A percentile compares a stretch with the other conserved stretches of the same genome.
These are phyloP conservation scores for Vigna mungo DNA, from an alignment of 306 rosid genomes.

Conservation along the genomic window DNA sequence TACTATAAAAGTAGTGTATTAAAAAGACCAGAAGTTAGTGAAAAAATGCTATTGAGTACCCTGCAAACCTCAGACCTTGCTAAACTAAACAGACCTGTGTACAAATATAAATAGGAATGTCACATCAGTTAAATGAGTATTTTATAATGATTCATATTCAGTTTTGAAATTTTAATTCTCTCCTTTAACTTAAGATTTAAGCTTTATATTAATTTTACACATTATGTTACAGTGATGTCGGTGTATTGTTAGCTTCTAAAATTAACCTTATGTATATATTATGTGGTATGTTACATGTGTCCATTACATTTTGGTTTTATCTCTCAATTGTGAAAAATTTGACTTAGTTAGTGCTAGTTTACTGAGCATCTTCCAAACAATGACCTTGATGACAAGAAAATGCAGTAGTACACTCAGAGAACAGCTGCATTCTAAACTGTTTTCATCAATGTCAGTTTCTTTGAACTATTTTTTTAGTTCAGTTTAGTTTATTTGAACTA, in stretches of 20 bases:
- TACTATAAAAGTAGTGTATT: not conserved
- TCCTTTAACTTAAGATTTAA: not conserved
- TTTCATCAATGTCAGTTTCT: too few species aligned
- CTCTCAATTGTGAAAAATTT: too few species aligned
- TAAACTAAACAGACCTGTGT: not conserved
- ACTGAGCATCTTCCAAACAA: too few species aligned
- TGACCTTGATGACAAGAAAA: slow-evolving; percentile 8
- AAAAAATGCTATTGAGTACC: not conserved
- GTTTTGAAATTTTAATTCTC: not conserved
- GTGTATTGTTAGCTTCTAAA: not conserved
- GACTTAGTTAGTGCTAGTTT: too few species aligned
- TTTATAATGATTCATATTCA: not conserved
- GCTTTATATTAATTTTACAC: not conserved
- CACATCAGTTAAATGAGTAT: not conserved
- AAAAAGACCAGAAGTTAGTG: not conserved
- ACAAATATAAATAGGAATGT: not conserved
- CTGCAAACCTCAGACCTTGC: not conserved
- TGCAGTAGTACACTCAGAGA: not conserved
- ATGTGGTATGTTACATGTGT: not conserved
- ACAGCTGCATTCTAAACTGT: too few species aligned
- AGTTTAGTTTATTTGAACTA: too few species aligned
- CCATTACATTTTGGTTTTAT: not conserved
- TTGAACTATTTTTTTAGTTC: too few species aligned
- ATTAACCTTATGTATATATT: not conserved
- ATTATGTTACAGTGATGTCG: not conserved